phyloP scores from a whole-genome alignment of 2,329 filamentous ascomycete species.

The Atkinsonella hypoxylon region DNA sequence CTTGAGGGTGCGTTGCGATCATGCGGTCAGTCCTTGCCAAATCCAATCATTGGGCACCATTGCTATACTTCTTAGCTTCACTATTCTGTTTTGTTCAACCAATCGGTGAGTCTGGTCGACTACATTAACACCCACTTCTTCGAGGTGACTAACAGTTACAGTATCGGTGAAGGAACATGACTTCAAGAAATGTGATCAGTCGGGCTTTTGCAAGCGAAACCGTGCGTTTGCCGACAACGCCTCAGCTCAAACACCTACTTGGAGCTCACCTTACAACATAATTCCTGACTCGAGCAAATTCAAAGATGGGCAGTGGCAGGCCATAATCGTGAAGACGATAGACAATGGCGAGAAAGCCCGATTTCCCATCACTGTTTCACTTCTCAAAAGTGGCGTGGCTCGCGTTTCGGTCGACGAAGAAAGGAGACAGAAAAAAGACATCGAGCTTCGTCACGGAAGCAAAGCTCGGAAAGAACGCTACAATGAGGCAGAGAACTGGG shows the following conservation, averaged over 20 bases:
- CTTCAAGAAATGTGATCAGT: conserved; percentile 94
- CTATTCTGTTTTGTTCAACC: conserved; percentile 50
- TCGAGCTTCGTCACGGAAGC: conserved; percentile 76
- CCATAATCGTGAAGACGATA: conserved; percentile 69
- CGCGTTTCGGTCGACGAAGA: conserved; percentile 88
- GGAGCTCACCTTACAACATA: conserved; percentile 73
- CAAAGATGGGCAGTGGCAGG: conserved; percentile 68
- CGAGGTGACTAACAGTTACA: conserved; percentile 21
- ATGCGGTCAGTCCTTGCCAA: conserved; percentile 40
- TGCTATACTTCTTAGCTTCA: conserved; percentile 46
- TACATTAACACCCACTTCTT: neutral
- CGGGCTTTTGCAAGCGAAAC: conserved; percentile 95
- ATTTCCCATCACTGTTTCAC: conserved; percentile 74
- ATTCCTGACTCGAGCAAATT: conserved; percentile 60
- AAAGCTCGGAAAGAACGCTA: conserved; percentile 83
- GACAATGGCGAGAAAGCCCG: conserved; percentile 54
- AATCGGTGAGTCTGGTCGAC: conserved; percentile 40
- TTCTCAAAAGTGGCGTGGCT: conserved; percentile 80
- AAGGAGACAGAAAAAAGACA: conserved; percentile 76
- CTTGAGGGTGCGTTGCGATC: conserved; percentile 12
- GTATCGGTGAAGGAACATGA: conserved; percentile 87
- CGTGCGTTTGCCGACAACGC: conserved; percentile 76
- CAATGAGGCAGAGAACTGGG: conserved; percentile 80
- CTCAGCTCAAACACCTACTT: conserved; percentile 49
- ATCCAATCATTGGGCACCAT: conserved; percentile 53